Evolutionary conservation across 1,139 yeast species (phyloP), one percentile per base, ranked within the genome.

Genomic region (Eremothecium coryli): DNA sequence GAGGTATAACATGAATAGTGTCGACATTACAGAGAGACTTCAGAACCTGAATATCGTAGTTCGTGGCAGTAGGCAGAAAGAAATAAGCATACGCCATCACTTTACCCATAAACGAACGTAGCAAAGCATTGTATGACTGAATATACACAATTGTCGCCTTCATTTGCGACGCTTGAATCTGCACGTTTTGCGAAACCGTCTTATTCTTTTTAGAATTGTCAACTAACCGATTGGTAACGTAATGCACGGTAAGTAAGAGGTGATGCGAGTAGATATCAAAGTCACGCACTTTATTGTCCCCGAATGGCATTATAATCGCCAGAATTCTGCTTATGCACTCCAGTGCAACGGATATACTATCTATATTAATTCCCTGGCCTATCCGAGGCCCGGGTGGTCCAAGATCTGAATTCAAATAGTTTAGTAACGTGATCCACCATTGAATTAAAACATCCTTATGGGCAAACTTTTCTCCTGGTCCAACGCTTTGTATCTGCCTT

Each of bases 361-460:
- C 31, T 18, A 12, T 21, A 21, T 18, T 25, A 21, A 7, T 26
- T 7, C 16, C 32, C 23, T 22, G 18, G 17, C n/a, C 20, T 23
- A 28, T 16, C 25, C 31, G 26, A 29, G 28, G 25, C 23, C 29
- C 22, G 23, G 12, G 11, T 15, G 20, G 13, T 12, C 23, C 30
- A 9, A 39, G 31, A 37, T 47, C 49, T 26, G 46, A 42, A 22
- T 40, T 45, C 17, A 52, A 34, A 30, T 45, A 46, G 34, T 52
- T 52, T 31, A 56, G 31, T 15, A 53, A 32, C 2, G 54, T 44
- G 2, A 49, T 40, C 61, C 61, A 56, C 61, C 61, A 56, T 31
- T 54, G 60, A 4, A 41, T 36, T 23, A 54, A 35, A 3, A 44
- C 45, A 27, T 48, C 49, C 31, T 50, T 38, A 18, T 38, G 31